Evolutionary conservation across 805 yeast genomes (phyloP), one percentile per base, ranked within the genome.

Genomic region (Candida golubevii): DNA sequence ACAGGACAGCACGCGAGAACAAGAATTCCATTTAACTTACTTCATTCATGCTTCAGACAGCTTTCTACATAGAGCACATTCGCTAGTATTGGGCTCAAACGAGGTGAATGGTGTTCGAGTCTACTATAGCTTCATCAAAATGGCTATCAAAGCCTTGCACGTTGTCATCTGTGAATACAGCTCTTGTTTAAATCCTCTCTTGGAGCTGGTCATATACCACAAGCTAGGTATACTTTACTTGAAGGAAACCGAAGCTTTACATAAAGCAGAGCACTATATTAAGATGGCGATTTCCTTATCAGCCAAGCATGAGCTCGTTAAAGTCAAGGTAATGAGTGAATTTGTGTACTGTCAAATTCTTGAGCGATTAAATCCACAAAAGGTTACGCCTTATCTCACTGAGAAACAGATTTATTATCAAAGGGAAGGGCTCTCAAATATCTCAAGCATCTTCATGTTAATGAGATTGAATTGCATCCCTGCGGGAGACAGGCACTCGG

Each of bases 181-280:
- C 10, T 44, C 47, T 1, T 14, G 38, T 2, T 45, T 78, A 12
- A 54, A 62, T 33, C 65, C 73, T 0, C 51, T 48, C 12, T 39
- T 60, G 14, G 71, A 69, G 41, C 65, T 67, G 44, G 39, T 51
- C 2, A 50, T 72, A 0, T 62, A 63, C 35, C 67, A 64, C 41
- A 62, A 61, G 34, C 49, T 76, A 8, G 69, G 78, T 0, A 54
- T 54, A 10, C 38, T 74, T 4, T 63, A 69, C 41, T 63, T 66
- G 38, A 47, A 48, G 26, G 82, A 78, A 44, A 77, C 80, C 0
- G 58, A 58, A 3, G 67, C 69, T 48, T 49, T 60, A 13, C 66
- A 66, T 27, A 49, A 60, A 33, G 81, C 82, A 0, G 71, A 71
- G 12, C 66, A 64, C 9, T 67, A 58, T 59, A 64, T 52, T 28